A percentile compares a stretch with the other conserved stretches of the same genome.
Evolutionary conservation across 2,329 filamentous ascomycete genomes (phyloP).

Genomic region (Colletotrichum australisinense): DNA sequence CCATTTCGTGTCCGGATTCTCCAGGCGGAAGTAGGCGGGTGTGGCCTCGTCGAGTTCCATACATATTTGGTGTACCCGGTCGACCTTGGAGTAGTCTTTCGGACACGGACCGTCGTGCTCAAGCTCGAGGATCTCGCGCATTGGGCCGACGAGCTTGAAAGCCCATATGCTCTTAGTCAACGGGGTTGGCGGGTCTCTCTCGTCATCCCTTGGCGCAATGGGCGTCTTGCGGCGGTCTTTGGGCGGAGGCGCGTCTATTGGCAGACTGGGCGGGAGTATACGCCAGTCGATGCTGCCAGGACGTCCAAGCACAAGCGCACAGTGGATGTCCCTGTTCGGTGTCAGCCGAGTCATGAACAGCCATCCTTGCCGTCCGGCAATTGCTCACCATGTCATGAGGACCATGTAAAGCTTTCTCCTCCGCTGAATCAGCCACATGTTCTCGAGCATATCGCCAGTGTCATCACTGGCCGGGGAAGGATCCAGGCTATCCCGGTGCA

Average conservation of each 20-base stretch:
- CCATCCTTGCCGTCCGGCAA: conserved; percentile 22
- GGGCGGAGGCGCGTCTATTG: conserved; percentile 64
- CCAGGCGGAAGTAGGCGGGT: conserved; percentile 64
- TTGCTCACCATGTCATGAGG: conserved; percentile 53
- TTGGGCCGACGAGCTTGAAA: conserved; percentile 57
- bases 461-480: conserved; percentile 59
- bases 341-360: conserved; percentile 28
- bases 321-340: conserved; percentile 63
- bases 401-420: conserved; percentile 65
- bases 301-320: conserved; percentile 63
- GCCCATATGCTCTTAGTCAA: conserved; percentile 65
- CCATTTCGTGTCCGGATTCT: conserved; percentile 68
- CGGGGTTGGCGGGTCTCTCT: conserved; percentile 65
- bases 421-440: conserved; percentile 69
- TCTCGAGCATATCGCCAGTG: conserved; percentile 62
- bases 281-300: conserved; percentile 66
- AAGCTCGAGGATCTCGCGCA: conserved; percentile 65
- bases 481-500: conserved; percentile 66
- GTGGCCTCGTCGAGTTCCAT: conserved; percentile 58
- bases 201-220: conserved; percentile 57
- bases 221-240: conserved; percentile 59
- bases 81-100: conserved; percentile 64
- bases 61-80: conserved; percentile 64
- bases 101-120: conserved; percentile 67
- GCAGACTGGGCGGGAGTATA: conserved; percentile 58